A percentile compares a stretch with the other conserved stretches of the same genome.
Evolutionary conservation across 805 yeast species (phyloP).

Genomic region (Brettanomyces naardenensis): DNA sequence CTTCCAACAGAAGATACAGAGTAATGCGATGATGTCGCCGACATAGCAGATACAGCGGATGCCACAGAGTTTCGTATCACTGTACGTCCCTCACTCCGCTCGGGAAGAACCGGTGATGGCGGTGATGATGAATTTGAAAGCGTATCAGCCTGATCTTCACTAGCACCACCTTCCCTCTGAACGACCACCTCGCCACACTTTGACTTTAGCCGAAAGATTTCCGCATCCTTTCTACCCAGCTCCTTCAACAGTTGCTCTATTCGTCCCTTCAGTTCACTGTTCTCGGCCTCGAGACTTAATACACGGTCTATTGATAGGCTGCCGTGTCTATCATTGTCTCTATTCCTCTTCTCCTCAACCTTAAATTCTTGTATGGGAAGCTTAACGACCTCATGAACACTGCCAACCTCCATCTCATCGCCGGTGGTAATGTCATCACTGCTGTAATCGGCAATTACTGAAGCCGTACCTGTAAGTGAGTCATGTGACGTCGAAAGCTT

Average conservation of each 20-base stretch:
- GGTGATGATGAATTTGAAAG: not conserved
- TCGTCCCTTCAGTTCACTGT: not conserved
- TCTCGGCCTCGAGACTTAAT: not conserved
- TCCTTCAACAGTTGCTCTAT: not conserved
- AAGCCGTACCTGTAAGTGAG: not conserved
- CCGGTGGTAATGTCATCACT: not conserved
- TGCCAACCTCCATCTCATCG: constrained; percentile 3
- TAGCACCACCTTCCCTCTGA: not conserved
- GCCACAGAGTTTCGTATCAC: not conserved
- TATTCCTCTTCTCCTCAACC: not conserved
- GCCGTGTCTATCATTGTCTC: not conserved
- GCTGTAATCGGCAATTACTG: not conserved
- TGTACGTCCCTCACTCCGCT: constrained; percentile 1
- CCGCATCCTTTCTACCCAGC: not conserved
- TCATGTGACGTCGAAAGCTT: not conserved
- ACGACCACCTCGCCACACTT: not conserved
- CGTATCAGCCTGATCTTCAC: not conserved
- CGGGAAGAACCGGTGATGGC: not conserved
- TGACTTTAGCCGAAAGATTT: not conserved
- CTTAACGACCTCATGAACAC: constrained; percentile 2
- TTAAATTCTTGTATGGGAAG: constrained; percentile 3
- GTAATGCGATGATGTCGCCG: too few species aligned
- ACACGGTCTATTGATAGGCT: not conserved
- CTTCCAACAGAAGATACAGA: too few species aligned
- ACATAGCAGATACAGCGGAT: not conserved